Base-by-base conservation (phyloP, 208 protist genomes). In the Leptomonas seymouri region DNA sequence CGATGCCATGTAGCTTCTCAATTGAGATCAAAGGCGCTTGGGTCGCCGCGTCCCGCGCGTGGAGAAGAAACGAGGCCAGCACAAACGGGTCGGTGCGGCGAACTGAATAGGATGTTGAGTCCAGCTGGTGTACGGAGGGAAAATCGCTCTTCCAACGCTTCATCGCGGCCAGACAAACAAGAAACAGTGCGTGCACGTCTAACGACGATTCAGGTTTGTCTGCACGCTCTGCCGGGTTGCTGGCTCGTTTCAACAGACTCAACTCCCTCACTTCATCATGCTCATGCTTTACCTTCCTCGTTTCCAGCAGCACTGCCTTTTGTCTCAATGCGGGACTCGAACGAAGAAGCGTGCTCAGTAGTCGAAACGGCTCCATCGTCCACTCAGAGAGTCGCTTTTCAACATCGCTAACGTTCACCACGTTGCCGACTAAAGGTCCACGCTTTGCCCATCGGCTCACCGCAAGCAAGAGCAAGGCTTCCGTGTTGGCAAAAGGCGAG, bases 51-150 rank as follows among this genome's bases (percentile, higher is more conserved):
- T 79, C 46, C 1, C 54, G 58, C 3, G 53, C 25, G 25, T 49
- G 45, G 20, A 93, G 51, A 14, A 89, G 63, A 42, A 74, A 80
- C 4, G 74, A 67, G 49, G 82, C 72, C 25, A 93, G 56, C 0
- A 91, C 61, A 51, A 91, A 86, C 0, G 88, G 71, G 28, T 93
- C 88, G 25, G 71, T 78, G 56, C 76, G 61, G 46, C 73, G 83
- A 3, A 79, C 64, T 0, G 85, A 89, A 31, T 71, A 68, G 49
- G 79, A 74, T 2, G 63, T 75, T 2, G 68, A 51, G 63, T 80
- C 75, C 28, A 80, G 39, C 8, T 53, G 41, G 50, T 80, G 63
- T 15, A 74, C 31, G 0, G 49, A n/a, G 3, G n/a, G 28, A 11
- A 63, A 71, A 41, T 70, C 69, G 6, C n/a, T 18, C 46, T 56